Percentiles rank a stretch among this genome's conserved stretches.
Evolutionary conservation across 768 basidiomycete genomes (phyloP).

Genomic region (Suillus luteus): DNA sequence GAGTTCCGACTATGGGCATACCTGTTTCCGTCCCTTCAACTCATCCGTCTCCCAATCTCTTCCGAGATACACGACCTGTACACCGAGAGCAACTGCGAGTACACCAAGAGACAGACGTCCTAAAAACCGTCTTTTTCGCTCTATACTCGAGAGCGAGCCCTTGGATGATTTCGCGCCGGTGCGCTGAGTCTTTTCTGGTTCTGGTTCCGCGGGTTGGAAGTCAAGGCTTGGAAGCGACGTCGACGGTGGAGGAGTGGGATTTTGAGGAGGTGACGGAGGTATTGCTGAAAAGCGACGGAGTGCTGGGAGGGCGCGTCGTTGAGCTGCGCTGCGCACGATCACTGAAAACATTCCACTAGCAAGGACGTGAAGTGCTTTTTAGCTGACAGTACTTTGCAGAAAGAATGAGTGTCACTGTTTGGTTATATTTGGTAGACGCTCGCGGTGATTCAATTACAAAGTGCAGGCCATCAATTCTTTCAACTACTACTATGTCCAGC

Average conservation of each 20-base stretch:
- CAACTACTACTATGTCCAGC: neutral
- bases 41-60: slow-evolving; percentile 79
- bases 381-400: neutral
- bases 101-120: slow-evolving; percentile 56
- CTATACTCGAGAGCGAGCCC: slow-evolving; percentile 76
- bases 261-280: slow-evolving; percentile 18
- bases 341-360: slow-evolving; percentile 26
- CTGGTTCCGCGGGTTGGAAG: slow-evolving; percentile 57
- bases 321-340: slow-evolving; percentile 25
- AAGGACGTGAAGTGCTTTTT: slow-evolving; percentile 2
- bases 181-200: slow-evolving; percentile 44
- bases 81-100: slow-evolving; percentile 56
- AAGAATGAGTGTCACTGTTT: neutral
- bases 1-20: slow-evolving; percentile 35
- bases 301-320: slow-evolving; percentile 20
- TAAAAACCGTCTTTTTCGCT: slow-evolving; percentile 62
- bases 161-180: slow-evolving; percentile 82
- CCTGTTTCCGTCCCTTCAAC: slow-evolving; percentile 62
- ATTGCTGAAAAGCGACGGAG: slow-evolving; percentile 29
- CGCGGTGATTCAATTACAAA: neutral
- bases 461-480: no score
- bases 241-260: slow-evolving; percentile 9
- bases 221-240: slow-evolving; percentile 55
- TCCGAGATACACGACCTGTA: slow-evolving; percentile 66
- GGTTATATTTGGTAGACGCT: neutral